Evolutionary conservation across 2,329 filamentous ascomycete genomes (phyloP), one percentile per base, ranked within the genome.

Genomic region (Aspergillus ochraceus): DNA sequence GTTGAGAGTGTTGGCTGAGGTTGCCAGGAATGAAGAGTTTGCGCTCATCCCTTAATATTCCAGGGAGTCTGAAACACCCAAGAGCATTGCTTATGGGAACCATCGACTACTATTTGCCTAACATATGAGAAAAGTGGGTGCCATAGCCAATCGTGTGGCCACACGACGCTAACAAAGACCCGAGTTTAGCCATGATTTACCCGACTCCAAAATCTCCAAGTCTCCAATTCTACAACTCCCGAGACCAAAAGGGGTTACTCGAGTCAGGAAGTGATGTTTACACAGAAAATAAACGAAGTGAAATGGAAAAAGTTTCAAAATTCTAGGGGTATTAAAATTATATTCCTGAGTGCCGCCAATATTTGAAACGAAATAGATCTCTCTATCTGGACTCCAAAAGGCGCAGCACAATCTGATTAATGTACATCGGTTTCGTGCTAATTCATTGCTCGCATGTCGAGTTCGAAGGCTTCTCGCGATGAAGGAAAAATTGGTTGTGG

Each of bases 401-500:
- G 42, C 30, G 49, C 20, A 57, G n/a, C 26, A 39, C 22, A 32
- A 57, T 26, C 47, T n/a, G 32, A 57, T 47, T 57, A 57, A 57
- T 49, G 24, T 50, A 57, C 47, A 52, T 56, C 49, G 49, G 36
- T n/a, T 57, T 51, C 54, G 29, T 49, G 54, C 55, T 57, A 42
- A 52, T 49, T 57, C 55, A 57, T 52, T 52, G 55, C 39, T 50
- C 19, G 32, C 55, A 52, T 57, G 36, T 49, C 32, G 19, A 52
- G 14, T 36, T 17, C 22, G 51, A 39, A 32, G 47, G 49, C 6
- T 20, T 47, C 49, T n/a, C 49, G 42, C 32, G 32, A 55, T 24
- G 17, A 42, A 19, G 14, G 17, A 42, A n/a, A 39, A 42, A 6
- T 42, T 42, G 17, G 36, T n/a, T 42, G 19, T 12, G 45, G 22